Base-by-base conservation (phyloP, 2,329 filamentous ascomycete species). In the Cadophora sp. region DNA sequence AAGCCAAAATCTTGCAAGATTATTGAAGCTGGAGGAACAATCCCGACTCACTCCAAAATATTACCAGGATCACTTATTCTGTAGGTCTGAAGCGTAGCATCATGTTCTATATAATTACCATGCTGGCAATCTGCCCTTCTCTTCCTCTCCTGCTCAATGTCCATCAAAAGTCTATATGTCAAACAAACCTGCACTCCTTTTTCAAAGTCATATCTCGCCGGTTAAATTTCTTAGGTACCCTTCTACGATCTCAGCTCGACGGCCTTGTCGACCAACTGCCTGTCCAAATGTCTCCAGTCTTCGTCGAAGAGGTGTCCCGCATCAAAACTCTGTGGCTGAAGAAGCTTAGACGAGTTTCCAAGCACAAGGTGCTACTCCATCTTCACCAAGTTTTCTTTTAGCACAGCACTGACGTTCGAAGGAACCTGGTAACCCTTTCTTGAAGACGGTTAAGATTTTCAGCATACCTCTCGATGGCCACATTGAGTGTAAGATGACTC, bases 401-500 rank as follows among this genome's bases (percentile, higher is more conserved):
- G 16, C 43, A 46, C 14, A 31, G 37, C 8, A 37, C 65, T 68
- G 26, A 70, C 29, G 14, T 53, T n/a, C 16, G 27, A 43, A 68
- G 61, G 31, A 68, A 51, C 40, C 24, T 26, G 51, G 56, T 27
- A 43, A 62, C 43, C 65, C 68, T 22, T 69, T 69, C 29, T 37
- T 66, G 34, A 67, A 62, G 26, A 70, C 66, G 9, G 66, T 70
- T 48, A 68, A 64, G 53, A 62, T 68, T 46, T 70, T 63, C 51
- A 64, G 40, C 48, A 6, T 55, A 58, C 34, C 27, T 31, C 4
- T 53, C 16, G 24, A 66, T 6, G 27, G 27, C 16, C 63, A 68
- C 29, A 19, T 66, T 34, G 68, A 70, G 53, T 55, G 27, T 64
- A 70, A 70, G 56, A 66, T 70, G 68, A 68, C 31, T 43, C 68